These are phyloP conservation scores for Xerocomus spinulosus DNA, from an alignment of 768 basidiomycete genomes.

Conservation along the genomic window DNA sequence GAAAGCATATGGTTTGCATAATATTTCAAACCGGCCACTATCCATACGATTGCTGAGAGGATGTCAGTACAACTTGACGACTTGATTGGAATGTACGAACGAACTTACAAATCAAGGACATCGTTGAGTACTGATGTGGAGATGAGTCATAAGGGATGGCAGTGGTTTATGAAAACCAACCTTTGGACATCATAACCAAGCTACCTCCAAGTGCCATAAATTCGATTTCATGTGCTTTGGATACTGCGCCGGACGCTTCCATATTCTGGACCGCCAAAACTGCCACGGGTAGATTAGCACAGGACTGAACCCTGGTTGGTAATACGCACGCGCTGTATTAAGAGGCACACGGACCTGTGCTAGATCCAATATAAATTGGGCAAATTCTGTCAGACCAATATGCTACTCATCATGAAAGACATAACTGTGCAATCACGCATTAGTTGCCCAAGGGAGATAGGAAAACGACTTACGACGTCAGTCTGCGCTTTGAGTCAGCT, in stretches of 20 bases:
- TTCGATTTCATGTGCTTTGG: constrained; percentile 77
- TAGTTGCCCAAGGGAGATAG: constrained; percentile 1
- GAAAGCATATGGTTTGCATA: constrained; percentile 63
- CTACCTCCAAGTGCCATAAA: constrained; percentile 81
- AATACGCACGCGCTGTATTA: constrained; percentile 57
- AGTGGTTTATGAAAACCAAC: constrained; percentile 30
- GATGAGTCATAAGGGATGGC: constrained; percentile 3
- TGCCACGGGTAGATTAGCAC: constrained; percentile 13
- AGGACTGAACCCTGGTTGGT: background rate
- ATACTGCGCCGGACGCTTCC: constrained; percentile 70
- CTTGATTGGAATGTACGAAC: background rate
- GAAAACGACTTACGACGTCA: constrained; percentile 62
- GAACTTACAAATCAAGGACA: constrained; percentile 69
- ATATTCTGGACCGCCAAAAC: constrained; percentile 90
- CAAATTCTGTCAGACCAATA: constrained; percentile 4
- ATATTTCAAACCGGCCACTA: constrained; percentile 76
- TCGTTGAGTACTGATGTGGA: constrained; percentile 62
- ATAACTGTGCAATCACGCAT: constrained; percentile 41
- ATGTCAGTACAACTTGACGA: constrained; percentile 5
- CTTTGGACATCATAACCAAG: constrained; percentile 86
- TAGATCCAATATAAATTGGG: constrained; percentile 15
- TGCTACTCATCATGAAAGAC: constrained; percentile 69
- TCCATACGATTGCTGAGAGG: constrained; percentile 73
- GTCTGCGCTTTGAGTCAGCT: constrained; percentile 75
- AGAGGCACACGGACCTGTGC: constrained; percentile 75